Conservation (phyloP, 1,284 basidiomycete genomes). For the Cutaneotrichosporon cavernicola region DNA sequence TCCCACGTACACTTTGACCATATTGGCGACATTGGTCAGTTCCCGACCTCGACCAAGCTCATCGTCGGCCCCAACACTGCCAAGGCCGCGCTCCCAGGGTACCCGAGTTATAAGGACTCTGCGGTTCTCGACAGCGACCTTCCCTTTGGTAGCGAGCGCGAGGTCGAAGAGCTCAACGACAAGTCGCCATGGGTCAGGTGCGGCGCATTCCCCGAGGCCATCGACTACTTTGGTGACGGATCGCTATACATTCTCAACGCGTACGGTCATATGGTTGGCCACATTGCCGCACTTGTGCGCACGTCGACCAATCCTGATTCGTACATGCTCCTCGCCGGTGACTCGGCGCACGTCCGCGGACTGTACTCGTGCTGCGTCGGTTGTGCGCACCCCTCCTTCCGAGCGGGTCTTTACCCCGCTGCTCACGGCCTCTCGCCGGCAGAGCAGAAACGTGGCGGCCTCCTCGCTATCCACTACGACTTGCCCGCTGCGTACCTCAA, state of each 20-base stretch:
- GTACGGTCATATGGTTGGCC: constrained; percentile 26
- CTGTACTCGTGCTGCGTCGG: constrained; percentile 26
- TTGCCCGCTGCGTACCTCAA: constrained; percentile 22
- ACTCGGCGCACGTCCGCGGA: constrained; percentile 25
- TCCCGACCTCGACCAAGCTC: constrained; percentile 22
- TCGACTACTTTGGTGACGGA: constrained; percentile 29
- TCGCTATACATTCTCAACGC: constrained; percentile 26
- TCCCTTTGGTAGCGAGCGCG: constrained; percentile 19
- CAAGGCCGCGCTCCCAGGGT: constrained; percentile 21
- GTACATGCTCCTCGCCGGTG: constrained; percentile 25
- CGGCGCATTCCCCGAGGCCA: constrained; percentile 15
- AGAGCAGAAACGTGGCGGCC: constrained; percentile 18
- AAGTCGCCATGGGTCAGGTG: constrained; percentile 16
- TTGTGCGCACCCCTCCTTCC: constrained; percentile 19
- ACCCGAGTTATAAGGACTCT: constrained; percentile 19
- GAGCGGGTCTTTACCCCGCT: constrained; percentile 22
- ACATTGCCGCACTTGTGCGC: constrained; percentile 26
- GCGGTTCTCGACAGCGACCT: constrained; percentile 20
- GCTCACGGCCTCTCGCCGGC: constrained; percentile 17
- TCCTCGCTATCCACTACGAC: constrained; percentile 25
- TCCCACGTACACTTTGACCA: constrained; percentile 26
- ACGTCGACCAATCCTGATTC: constrained; percentile 19
- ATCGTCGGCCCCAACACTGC: constrained; percentile 18
- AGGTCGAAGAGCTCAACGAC: constrained; percentile 18
- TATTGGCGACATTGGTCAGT: constrained; percentile 26